Evolutionary conservation across 2,329 filamentous ascomycete species (phyloP), one percentile per base, ranked within the genome.

Genomic region (Alternaria rosae): DNA sequence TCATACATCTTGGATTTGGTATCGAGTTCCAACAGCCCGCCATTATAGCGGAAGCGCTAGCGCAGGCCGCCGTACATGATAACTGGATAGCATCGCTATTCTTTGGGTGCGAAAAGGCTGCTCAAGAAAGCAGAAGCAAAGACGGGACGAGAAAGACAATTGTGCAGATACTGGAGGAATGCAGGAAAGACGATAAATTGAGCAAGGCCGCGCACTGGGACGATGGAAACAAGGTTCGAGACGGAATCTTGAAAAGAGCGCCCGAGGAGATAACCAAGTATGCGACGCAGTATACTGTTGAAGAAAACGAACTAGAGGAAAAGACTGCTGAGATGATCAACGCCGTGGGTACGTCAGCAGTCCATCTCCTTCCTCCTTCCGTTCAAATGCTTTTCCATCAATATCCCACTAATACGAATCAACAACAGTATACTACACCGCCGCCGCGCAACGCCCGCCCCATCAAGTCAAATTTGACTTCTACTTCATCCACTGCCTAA

Each of bases 1-100:
- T 95, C 15, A 94, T 97, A 65, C 92, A 97, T 75, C 85, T 97
- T 20, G 91, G 93, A 51, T 97, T 93, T 74, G 93, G 91, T 5
- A 76, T 97, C 35, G 93, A 97, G 75, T 97, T 93, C 82, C 77
- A 85, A 10, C 92, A 97, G 74, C 92, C 92, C 2, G 91, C 91
- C 38, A 88, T 97, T 61, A 85, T 97, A 26, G 92, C 93, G 6
- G 88, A 94, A 79, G 93, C 83, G 1, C 86, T 97, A 17, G 92
- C 93, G 1, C 90, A 96, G 80, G 84, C 91, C 1, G 88, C 90
- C 8, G 87, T 93, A 2, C 92, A 96, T 73, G 80, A 84, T 7
- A 80, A 84, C 44, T 85, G 85, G 77, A 82, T 91, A 2, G 81
- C 79, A 2, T 66, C 77, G 0, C 86, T 89, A 63, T 82, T 95